Evolutionary conservation across 345 rosid genomes (phyloP).

Genomic region (Pugionium dolabratum): DNA sequence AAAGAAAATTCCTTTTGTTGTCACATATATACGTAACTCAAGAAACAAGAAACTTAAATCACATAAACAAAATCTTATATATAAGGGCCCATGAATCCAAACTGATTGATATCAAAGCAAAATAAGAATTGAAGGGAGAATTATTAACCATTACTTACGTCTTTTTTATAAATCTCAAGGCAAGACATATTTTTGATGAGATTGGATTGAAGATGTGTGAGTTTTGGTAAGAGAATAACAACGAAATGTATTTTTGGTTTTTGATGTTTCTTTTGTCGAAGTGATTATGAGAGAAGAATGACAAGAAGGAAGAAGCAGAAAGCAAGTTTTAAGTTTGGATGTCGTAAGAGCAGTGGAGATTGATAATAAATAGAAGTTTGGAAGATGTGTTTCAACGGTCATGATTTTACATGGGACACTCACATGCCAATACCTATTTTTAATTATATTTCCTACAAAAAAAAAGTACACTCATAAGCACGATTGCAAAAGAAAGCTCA

Average conservation of each 20-base stretch:
- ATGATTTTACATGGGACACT: slow-evolving; percentile 45
- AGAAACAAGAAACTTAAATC: not conserved
- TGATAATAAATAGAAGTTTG: slow-evolving; percentile 54
- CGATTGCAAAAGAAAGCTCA: not conserved
- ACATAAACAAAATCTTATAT: slow-evolving; percentile 3
- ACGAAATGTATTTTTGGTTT: not conserved
- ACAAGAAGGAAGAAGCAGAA: slow-evolving; percentile 31
- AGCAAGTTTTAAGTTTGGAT: slow-evolving; percentile 36
- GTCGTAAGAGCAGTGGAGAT: slow-evolving; percentile 34
- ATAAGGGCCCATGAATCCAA: not conserved
- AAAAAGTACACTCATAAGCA: slow-evolving; percentile 5
- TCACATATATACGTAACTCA: not conserved
- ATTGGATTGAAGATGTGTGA: slow-evolving; percentile 6
- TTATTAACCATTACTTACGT: slow-evolving; percentile 46
- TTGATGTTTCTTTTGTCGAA: not conserved
- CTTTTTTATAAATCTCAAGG: slow-evolving; percentile 50
- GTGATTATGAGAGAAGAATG: slow-evolving; percentile 30
- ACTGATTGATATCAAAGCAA: not conserved
- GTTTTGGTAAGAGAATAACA: slow-evolving; percentile 18
- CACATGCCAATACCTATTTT: slow-evolving; percentile 44
- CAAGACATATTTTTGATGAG: slow-evolving; percentile 40
- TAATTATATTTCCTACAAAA: slow-evolving; percentile 1
- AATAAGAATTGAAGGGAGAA: slow-evolving; percentile 4
- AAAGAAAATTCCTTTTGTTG: not conserved
- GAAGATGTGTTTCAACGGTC: slow-evolving; percentile 48